Evolutionary conservation across 164 flowering plant species (phyloP), one percentile per base, ranked within the genome.

Genomic region (Stephania cephalantha): DNA sequence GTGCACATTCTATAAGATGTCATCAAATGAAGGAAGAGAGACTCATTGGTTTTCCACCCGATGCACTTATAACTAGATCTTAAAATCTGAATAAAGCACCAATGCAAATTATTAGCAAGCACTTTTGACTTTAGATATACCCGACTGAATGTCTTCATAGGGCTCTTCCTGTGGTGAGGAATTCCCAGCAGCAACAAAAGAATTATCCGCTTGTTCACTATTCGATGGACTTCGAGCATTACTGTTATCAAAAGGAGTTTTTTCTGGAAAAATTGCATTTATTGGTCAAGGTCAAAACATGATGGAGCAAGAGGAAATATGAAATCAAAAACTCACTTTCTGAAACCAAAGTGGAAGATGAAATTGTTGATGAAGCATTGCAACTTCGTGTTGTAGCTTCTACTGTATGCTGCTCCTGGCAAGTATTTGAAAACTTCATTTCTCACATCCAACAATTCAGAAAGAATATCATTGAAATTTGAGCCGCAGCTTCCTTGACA

Each of bases 401-500:
- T 74, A 83, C 75, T 77, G 84, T 80, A 78, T 72, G 81, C 42
- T 78, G 71, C 75, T 86, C 92, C 98, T 91, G 85, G 22, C 73
- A 82, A 73, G 83, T 68, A 42, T 77, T 75, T 30, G 72, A 55
- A 55, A 55, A 55, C 15, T 12, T 55, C 5, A 55, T 15, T 13
- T 18, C 22, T 1, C n/a, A 58, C 22, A 58, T 17, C n/a, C 22
- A 58, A 58, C 65, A 58, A 18, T 17, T 18, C 22, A 58, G 6
- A 58, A 58, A 15, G 18, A 58, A 4, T 58, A 58, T n/a, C 7
- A 58, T 17, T 17, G n/a, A 58, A 58, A 35, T 35, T 35, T 4
- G 42, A 35, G 42, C 42, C 65, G 15, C 22, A 7, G 65, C n/a
- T 58, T 58, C 65, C 65, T 18, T 17, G 65, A 58, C 22, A 4